A percentile compares a stretch with the other conserved stretches of the same genome.
phyloP scores from a whole-genome alignment of 2,329 filamentous ascomycete species.

The Microcera coccophila region DNA sequence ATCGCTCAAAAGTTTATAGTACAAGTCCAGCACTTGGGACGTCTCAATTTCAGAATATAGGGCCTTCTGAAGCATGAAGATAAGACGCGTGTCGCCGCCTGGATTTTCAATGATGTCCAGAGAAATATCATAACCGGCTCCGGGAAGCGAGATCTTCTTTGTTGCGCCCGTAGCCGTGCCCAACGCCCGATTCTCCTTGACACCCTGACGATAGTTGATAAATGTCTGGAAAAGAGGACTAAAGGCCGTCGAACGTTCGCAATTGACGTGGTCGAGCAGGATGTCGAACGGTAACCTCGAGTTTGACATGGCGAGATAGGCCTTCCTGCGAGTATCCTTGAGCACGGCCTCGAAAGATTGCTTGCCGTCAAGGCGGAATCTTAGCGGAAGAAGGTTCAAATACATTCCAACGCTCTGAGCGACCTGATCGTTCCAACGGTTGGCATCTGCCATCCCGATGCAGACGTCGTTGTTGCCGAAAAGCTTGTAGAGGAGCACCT shows the following conservation, averaged over 20 bases:
- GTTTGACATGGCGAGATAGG: slow-evolving; percentile 37
- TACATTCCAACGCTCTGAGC: slow-evolving; percentile 9
- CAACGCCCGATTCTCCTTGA: slow-evolving; percentile 10
- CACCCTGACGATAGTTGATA: slow-evolving; percentile 30
- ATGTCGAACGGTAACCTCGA: slow-evolving; percentile 47
- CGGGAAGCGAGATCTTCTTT: background rate
- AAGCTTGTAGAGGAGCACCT: slow-evolving; percentile 6
- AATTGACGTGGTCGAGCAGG: slow-evolving; percentile 41
- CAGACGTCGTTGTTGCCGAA: slow-evolving; percentile 5
- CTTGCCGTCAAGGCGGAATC: slow-evolving; percentile 23
- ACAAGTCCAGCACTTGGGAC: background rate
- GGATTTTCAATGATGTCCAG: background rate
- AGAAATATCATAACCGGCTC: background rate
- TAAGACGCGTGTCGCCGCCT: background rate
- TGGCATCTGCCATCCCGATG: slow-evolving; percentile 11
- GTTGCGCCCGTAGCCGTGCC: background rate
- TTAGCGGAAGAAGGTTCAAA: slow-evolving; percentile 8
- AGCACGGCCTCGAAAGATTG: slow-evolving; percentile 43
- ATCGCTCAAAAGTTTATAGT: background rate
- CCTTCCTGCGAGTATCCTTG: slow-evolving; percentile 27
- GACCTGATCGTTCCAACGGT: slow-evolving; percentile 5
- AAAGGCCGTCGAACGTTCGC: slow-evolving; percentile 35
- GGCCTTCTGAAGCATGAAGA: background rate
- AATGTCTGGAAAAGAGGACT: slow-evolving; percentile 48
- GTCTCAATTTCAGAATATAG: background rate